phyloP scores from a whole-genome alignment of 495 filamentous ascomycete species.

The Paragyromitra xinjiangensis region DNA sequence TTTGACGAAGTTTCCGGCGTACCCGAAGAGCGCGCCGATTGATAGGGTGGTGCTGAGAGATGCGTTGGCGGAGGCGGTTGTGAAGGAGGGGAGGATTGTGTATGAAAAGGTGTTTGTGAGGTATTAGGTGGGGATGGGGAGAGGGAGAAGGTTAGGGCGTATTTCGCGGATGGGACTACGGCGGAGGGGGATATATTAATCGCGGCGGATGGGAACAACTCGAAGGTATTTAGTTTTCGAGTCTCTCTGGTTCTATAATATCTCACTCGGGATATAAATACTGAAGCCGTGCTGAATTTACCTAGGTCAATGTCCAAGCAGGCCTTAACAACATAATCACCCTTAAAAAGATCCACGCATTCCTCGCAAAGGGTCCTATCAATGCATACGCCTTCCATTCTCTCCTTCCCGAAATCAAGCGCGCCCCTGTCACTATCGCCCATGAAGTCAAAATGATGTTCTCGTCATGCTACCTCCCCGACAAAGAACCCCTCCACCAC shows the following conservation, averaged over 20 bases:
- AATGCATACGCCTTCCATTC: neutral
- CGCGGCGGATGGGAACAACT: conserved; percentile 20
- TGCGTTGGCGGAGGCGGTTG: conserved; percentile 8
- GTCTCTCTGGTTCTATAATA: neutral
- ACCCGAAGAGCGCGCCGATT: conserved; percentile 28
- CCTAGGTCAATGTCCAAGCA: conserved; percentile 20
- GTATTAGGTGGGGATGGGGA: conserved; percentile 16
- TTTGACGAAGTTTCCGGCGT: conserved; percentile 5
- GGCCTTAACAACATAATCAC: conserved; percentile 26
- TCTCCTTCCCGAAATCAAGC: conserved; percentile 21
- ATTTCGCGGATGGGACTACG: conserved; percentile 23
- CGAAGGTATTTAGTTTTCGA: conserved; percentile 11
- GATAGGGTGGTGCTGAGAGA: conserved; percentile 30
- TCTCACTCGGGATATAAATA: neutral
- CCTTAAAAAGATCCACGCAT: conserved; percentile 11
- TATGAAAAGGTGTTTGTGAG: conserved; percentile 25
- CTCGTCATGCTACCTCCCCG: too few relatives aligned
- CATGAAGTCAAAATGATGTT: too few relatives aligned
- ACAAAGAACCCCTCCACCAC: too few relatives aligned
- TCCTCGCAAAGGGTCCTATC: conserved; percentile 18
- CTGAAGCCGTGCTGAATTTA: neutral
- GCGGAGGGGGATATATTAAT: conserved; percentile 28
- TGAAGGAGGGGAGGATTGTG: neutral
- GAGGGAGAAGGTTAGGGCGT: conserved; percentile 10
- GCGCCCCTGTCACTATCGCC: neutral